phyloP scores from a whole-genome alignment of 176 grass and related monocot genomes.

The Zea luxurians region DNA sequence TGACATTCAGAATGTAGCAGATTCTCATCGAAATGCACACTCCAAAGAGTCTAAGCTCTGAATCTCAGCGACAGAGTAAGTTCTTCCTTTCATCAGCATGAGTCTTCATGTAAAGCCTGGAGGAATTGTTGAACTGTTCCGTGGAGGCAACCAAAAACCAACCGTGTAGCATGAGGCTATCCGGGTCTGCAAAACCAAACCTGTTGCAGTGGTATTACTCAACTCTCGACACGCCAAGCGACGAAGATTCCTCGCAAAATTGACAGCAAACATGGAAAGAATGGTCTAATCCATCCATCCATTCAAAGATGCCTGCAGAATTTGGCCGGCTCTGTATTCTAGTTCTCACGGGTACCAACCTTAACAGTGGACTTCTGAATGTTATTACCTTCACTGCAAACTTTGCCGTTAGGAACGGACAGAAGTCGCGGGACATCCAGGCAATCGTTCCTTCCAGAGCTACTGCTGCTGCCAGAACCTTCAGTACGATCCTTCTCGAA shows the following conservation, averaged over 20 bases:
- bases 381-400: constrained; percentile 19
- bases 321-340: constrained; percentile 43
- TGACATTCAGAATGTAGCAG: background rate
- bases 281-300: constrained; percentile 26
- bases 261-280: background rate
- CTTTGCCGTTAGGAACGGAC: constrained; percentile 32
- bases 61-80: background rate
- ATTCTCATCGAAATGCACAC: background rate
- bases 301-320: constrained; percentile 41
- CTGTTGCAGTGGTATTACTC: constrained; percentile 4
- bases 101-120: constrained; percentile 1
- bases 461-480: constrained; percentile 55
- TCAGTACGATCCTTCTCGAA: constrained; percentile 47
- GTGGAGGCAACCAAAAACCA: constrained; percentile 17
- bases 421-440: constrained; percentile 55
- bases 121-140: background rate
- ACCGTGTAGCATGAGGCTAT: constrained; percentile 22
- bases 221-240: background rate
- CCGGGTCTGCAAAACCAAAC: background rate
- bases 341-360: constrained; percentile 49
- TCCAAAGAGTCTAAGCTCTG: background rate
- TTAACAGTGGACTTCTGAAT: constrained; percentile 30
- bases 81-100: background rate
- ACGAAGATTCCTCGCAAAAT: constrained; percentile 8
- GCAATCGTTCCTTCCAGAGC: constrained; percentile 68